Percentiles rank a stretch among this genome's conserved stretches.
Conservation (phyloP, 371 early-diverging fungal species). For the Apophysomyces elegans region DNA sequence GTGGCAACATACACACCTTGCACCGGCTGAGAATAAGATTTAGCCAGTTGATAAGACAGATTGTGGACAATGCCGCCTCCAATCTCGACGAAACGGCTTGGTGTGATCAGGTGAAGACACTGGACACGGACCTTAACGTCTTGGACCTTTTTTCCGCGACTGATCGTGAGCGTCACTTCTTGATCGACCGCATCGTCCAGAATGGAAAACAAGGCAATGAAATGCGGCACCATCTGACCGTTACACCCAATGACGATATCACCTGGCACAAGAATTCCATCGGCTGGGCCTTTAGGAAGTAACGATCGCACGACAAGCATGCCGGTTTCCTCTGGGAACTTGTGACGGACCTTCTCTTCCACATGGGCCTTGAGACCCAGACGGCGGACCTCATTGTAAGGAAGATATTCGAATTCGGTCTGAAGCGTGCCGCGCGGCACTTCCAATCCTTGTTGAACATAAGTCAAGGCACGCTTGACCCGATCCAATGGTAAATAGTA, state of each 20-base stretch:
- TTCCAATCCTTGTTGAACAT: slow-evolving; percentile 56
- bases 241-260: slow-evolving; percentile 74
- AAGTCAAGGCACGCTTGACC: slow-evolving; percentile 67
- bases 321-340: slow-evolving; percentile 72
- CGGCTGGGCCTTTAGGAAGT: slow-evolving; percentile 76
- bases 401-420: slow-evolving; percentile 64
- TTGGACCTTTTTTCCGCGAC: slow-evolving; percentile 69
- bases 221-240: slow-evolving; percentile 65
- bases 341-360: slow-evolving; percentile 65
- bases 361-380: slow-evolving; percentile 63
- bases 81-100: slow-evolving; percentile 74
- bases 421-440: slow-evolving; percentile 83
- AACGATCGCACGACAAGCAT: slow-evolving; percentile 75
- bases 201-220: slow-evolving; percentile 67
- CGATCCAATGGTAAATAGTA: slow-evolving; percentile 66
- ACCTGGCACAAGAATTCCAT: slow-evolving; percentile 66
- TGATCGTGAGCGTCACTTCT: slow-evolving; percentile 60
- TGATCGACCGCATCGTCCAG: slow-evolving; percentile 74
- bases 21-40: slow-evolving; percentile 72
- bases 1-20: slow-evolving; percentile 84
- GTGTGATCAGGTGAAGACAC: slow-evolving; percentile 81
- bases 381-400: slow-evolving; percentile 65
- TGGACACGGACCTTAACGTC: slow-evolving; percentile 62
- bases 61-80: slow-evolving; percentile 87
- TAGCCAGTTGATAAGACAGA: slow-evolving; percentile 84